Conservation (phyloP, 1,284 basidiomycete genomes). For the Kwoniella shivajii region DNA sequence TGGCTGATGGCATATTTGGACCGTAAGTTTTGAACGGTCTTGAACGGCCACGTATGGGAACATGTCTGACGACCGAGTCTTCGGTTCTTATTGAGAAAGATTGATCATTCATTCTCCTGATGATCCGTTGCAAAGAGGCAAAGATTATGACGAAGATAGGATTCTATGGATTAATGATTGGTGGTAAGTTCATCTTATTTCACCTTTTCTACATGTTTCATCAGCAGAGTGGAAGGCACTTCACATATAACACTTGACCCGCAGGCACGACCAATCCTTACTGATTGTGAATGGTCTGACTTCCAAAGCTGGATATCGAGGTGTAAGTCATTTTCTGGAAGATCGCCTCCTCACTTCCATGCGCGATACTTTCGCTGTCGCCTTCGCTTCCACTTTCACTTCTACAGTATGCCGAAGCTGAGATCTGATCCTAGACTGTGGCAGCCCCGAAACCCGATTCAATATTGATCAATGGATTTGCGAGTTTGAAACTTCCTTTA, state of each 20-base stretch:
- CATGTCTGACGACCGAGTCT: no score
- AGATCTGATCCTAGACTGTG: slow-evolving; percentile 4
- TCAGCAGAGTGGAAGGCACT: no score
- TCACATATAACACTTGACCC: neutral
- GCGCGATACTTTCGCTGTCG: no score
- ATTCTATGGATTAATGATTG: slow-evolving; percentile 30
- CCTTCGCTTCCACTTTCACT: no score
- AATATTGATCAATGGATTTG: slow-evolving; percentile 37
- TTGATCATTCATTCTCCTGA: slow-evolving; percentile 29
- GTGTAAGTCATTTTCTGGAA: slow-evolving; percentile 22
- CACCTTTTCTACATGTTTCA: neutral
- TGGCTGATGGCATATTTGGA: slow-evolving; percentile 35
- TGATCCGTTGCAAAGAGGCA: slow-evolving; percentile 22
- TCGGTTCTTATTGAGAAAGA: neutral
- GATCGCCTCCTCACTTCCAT: no score
- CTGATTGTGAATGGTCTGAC: slow-evolving; percentile 19
- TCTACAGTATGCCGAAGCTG: no score
- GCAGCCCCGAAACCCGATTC: slow-evolving; percentile 26
- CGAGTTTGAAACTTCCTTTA: slow-evolving; percentile 1
- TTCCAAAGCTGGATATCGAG: slow-evolving; percentile 13
- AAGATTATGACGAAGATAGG: slow-evolving; percentile 28
- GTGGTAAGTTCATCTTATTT: slow-evolving; percentile 19
- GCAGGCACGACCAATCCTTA: slow-evolving; percentile 27
- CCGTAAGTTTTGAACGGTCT: slow-evolving; percentile 13
- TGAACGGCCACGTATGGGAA: no score